phyloP scores from a whole-genome alignment of 176 grass and related monocot species.

The bread wheat (Triticum aestivum) region DNA sequence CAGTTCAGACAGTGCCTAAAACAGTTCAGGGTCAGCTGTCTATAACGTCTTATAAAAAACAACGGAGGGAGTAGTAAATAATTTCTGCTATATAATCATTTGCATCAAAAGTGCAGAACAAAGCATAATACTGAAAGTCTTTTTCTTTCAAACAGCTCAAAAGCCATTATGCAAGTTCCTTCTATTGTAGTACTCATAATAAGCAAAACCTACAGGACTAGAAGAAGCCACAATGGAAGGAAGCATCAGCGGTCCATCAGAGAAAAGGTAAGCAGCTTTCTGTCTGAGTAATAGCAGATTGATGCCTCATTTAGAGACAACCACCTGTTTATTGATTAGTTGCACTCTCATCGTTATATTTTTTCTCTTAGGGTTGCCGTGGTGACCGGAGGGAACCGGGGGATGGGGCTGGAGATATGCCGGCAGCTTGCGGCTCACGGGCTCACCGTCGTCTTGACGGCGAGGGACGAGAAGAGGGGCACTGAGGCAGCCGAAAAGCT shows the following conservation, averaged over 20 bases:
- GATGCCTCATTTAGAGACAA: background rate
- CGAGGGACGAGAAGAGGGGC: conserved; percentile 24
- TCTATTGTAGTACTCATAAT: background rate
- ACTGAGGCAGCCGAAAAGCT: conserved; percentile 14
- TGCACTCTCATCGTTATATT: background rate
- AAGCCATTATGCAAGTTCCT: no score
- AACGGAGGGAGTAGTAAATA: no score
- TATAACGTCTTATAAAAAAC: no score
- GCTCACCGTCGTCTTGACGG: conserved; percentile 33
- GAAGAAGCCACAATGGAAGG: conserved; percentile 28
- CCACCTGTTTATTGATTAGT: background rate
- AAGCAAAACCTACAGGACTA: background rate
- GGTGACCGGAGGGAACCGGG: conserved; percentile 41
- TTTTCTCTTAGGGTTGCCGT: conserved; percentile 28
- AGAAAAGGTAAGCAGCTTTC: background rate
- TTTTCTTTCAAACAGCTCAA: no score
- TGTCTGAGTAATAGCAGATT: background rate
- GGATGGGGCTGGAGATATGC: conserved; percentile 45
- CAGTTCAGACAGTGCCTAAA: no score
- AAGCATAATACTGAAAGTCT: no score
- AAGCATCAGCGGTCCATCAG: background rate
- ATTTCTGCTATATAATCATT: no score
- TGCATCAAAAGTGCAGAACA: no score
- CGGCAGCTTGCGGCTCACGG: conserved; percentile 36
- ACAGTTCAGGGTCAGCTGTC: no score